These are phyloP conservation scores for Xylaria longipes DNA, from an alignment of 495 filamentous ascomycete genomes.

Conservation along the genomic window DNA sequence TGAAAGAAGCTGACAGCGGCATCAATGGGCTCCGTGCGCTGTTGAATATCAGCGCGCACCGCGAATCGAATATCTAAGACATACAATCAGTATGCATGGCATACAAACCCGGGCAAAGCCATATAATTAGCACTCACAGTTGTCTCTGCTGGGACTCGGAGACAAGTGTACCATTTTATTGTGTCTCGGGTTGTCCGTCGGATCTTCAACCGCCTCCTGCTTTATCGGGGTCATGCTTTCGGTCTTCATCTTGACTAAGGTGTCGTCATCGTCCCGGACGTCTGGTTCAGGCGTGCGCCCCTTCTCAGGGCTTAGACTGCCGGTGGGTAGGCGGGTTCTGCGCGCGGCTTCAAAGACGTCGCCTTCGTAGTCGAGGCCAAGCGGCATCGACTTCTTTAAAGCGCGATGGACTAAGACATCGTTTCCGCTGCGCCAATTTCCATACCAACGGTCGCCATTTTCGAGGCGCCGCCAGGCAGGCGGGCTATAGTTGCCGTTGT, in stretches of 20 bases:
- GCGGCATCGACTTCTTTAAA: slow-evolving; percentile 27
- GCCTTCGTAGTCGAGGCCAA: slow-evolving; percentile 35
- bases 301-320: slow-evolving; percentile 59
- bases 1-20: slow-evolving; percentile 70
- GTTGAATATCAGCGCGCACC: slow-evolving; percentile 83
- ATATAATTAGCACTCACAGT: slow-evolving; percentile 40
- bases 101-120: background rate
- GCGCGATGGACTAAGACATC: slow-evolving; percentile 38
- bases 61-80: slow-evolving; percentile 82
- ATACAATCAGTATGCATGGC: slow-evolving; percentile 32
- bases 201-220: slow-evolving; percentile 13
- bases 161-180: slow-evolving; percentile 38
- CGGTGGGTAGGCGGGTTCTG: slow-evolving; percentile 58
- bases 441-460: slow-evolving; percentile 60
- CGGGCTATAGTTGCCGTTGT: slow-evolving; percentile 61
- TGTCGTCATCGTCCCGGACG: slow-evolving; percentile 39
- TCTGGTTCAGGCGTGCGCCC: slow-evolving; percentile 54
- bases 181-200: slow-evolving; percentile 23
- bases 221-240: slow-evolving; percentile 28
- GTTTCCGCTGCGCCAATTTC: slow-evolving; percentile 57
- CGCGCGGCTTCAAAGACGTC: slow-evolving; percentile 56
- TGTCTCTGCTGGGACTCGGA: slow-evolving; percentile 36
- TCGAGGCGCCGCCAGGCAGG: slow-evolving; percentile 61
- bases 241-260: slow-evolving; percentile 44
- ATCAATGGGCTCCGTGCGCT: slow-evolving; percentile 84